Conservation (phyloP, 2,329 filamentous ascomycete genomes). For the Colletotrichum musae region DNA sequence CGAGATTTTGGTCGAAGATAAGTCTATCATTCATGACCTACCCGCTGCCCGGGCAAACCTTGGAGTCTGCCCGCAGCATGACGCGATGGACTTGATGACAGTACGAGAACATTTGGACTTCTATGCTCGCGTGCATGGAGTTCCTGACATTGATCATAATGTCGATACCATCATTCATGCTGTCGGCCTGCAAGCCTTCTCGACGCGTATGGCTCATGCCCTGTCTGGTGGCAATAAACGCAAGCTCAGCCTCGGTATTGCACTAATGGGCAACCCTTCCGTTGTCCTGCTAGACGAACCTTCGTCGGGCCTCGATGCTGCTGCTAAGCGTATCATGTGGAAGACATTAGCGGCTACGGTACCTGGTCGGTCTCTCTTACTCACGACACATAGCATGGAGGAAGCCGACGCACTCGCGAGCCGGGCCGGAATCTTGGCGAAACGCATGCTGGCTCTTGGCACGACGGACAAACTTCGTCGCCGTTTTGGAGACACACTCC, state of each 20-base stretch:
- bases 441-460: conserved; percentile 87
- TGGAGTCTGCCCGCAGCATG: conserved; percentile 92
- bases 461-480: conserved; percentile 79
- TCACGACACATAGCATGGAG: conserved; percentile 97
- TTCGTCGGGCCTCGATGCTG: conserved; percentile 89
- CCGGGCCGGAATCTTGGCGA: conserved; percentile 87
- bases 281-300: conserved; percentile 93
- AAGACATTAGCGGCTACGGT: conserved; percentile 82
- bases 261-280: conserved; percentile 91
- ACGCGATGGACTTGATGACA: conserved; percentile 92
- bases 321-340: conserved; percentile 95
- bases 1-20: conserved; percentile 84
- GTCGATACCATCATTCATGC: conserved; percentile 84
- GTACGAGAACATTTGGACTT: conserved; percentile 89
- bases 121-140: conserved; percentile 87
- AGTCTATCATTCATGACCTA: conserved; percentile 80
- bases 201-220: conserved; percentile 81
- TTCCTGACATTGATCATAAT: conserved; percentile 82
- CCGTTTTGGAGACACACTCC: conserved; percentile 83
- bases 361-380: conserved; percentile 83
- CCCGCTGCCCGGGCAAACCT: conserved; percentile 81
- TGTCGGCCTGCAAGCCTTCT: conserved; percentile 81
- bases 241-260: conserved; percentile 91
- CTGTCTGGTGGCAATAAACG: conserved; percentile 93
- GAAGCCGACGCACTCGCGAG: conserved; percentile 91